Conservation (phyloP, 768 basidiomycete species). For the Calocybe indica region DNA sequence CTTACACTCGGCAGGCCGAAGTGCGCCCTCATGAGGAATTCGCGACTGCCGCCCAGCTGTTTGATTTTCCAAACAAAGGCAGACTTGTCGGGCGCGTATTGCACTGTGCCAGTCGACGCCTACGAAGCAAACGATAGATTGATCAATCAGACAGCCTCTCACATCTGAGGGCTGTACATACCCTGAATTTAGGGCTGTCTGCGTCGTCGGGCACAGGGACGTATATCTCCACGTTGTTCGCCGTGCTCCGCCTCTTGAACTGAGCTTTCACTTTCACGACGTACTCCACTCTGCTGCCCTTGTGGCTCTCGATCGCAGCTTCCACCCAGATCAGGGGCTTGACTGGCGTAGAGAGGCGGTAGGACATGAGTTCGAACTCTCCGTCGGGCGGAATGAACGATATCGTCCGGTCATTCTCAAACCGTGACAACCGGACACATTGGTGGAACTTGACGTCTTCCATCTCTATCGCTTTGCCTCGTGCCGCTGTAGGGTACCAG, state of each 20-base stretch:
- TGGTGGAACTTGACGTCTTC: conserved; percentile 99
- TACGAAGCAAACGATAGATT: conserved; percentile 19
- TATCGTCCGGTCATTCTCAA: conserved; percentile 98
- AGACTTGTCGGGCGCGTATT: conserved; percentile 96
- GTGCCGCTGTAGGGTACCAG: conserved; percentile 49
- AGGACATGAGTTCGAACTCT: conserved; percentile 98
- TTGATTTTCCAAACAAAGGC: conserved; percentile 99
- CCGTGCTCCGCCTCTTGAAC: conserved; percentile 94
- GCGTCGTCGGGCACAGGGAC: conserved; percentile 99
- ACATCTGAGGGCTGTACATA: conserved; percentile 28
- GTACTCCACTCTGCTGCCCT: conserved; percentile 90
- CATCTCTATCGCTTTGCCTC: conserved; percentile 99
- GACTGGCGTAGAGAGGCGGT: conserved; percentile 92
- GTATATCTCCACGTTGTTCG: conserved; percentile 98
- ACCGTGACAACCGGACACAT: conserved; percentile 93
- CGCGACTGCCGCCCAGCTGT: conserved; percentile 90
- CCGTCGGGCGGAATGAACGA: conserved; percentile 99
- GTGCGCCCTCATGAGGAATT: conserved; percentile 97
- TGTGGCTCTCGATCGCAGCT: conserved; percentile 91
- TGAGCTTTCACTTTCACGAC: conserved; percentile 96
- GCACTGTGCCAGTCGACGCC: conserved; percentile 93
- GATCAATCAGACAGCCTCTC: background rate
- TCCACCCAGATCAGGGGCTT: conserved; percentile 98
- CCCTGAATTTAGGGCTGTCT: conserved; percentile 95
- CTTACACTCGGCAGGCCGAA: conserved; percentile 94